These are phyloP conservation scores for Penicillium maclennaniae DNA, from an alignment of 495 filamentous ascomycete species.

Conservation along the genomic window DNA sequence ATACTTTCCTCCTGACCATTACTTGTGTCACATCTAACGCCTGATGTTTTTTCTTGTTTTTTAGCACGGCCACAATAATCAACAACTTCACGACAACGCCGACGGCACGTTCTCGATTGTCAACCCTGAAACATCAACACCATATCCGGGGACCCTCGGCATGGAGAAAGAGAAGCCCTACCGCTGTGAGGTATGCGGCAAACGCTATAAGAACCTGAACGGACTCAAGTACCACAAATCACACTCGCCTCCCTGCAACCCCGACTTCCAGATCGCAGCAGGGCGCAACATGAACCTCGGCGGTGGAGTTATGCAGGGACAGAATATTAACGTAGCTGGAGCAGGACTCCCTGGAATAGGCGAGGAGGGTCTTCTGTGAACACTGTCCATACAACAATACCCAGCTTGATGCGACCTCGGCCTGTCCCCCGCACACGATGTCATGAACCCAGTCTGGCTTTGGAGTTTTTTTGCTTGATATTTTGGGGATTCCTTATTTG, in stretches of 20 bases:
- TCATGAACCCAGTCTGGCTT: slow-evolving; percentile 24
- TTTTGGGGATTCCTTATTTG: slow-evolving; percentile 7
- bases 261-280: slow-evolving; percentile 45
- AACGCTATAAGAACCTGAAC: slow-evolving; percentile 99
- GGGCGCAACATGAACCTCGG: slow-evolving; percentile 40
- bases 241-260: slow-evolving; percentile 71
- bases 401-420: slow-evolving; percentile 20
- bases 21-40: background rate
- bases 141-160: slow-evolving; percentile 91
- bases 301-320: slow-evolving; percentile 49
- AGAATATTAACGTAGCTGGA: slow-evolving; percentile 50
- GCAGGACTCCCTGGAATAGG: slow-evolving; percentile 50
- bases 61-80: slow-evolving; percentile 94
- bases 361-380: slow-evolving; percentile 47
- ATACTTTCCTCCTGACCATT: background rate
- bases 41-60: slow-evolving; percentile 1
- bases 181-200: slow-evolving; percentile 92
- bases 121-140: slow-evolving; percentile 88
- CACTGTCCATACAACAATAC: slow-evolving; percentile 23
- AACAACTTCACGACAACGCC: slow-evolving; percentile 89
- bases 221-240: slow-evolving; percentile 90
- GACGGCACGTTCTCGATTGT: slow-evolving; percentile 98
- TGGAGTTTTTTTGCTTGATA: slow-evolving; percentile 20
- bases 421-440: slow-evolving; percentile 18
- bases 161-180: slow-evolving; percentile 99